These are phyloP conservation scores for Solanum dulcamara DNA, from an alignment of 257 asterid species.

Conservation along the genomic window DNA sequence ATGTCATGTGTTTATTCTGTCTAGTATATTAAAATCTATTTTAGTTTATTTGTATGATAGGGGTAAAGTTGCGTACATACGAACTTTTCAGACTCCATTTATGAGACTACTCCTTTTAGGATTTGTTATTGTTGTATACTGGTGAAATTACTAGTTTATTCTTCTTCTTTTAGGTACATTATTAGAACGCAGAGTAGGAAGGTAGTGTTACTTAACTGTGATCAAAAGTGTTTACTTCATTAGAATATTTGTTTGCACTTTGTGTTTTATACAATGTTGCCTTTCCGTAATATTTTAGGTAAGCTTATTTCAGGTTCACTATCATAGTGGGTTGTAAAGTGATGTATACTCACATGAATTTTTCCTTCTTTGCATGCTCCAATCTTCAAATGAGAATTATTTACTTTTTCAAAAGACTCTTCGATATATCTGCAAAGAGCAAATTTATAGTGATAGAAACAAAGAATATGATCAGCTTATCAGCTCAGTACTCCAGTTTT, in stretches of 20 bases:
- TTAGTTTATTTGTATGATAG: neutral
- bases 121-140: neutral
- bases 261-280: neutral
- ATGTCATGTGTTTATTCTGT: neutral
- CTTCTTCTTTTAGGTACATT: neutral
- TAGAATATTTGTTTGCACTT: neutral
- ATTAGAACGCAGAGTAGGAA: neutral
- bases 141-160: neutral
- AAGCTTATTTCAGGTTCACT: neutral
- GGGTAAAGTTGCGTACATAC: neutral
- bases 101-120: neutral
- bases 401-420: neutral
- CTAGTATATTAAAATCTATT: neutral
- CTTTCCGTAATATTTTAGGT: neutral
- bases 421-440: neutral
- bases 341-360: neutral
- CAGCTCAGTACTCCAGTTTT: too few species aligned
- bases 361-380: neutral
- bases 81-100: rapidly evolving
- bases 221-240: neutral
- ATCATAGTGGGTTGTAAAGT: neutral
- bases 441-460: neutral
- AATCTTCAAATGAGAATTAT: neutral
- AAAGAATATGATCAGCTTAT: too few species aligned
- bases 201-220: neutral